phyloP scores from a whole-genome alignment of 2,329 filamentous ascomycete genomes.

The Aschersonia sp. region DNA sequence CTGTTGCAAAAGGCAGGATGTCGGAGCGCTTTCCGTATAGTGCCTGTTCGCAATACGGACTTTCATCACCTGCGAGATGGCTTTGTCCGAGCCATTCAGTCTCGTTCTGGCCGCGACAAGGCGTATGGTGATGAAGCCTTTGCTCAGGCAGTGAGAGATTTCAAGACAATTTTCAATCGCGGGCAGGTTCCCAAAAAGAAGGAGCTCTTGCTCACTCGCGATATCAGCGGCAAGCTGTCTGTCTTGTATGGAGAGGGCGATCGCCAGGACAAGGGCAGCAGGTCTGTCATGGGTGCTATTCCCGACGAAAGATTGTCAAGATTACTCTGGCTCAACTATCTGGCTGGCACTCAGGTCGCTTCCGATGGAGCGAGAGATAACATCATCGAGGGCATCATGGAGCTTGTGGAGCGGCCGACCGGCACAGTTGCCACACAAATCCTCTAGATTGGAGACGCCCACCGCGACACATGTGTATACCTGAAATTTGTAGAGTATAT shows the following conservation, averaged over 20 bases:
- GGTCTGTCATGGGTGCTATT: slow-evolving; percentile 53
- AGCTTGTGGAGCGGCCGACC: slow-evolving; percentile 74
- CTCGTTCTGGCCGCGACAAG: slow-evolving; percentile 45
- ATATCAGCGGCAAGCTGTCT: slow-evolving; percentile 48
- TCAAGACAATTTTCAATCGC: slow-evolving; percentile 70
- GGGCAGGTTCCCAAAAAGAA: slow-evolving; percentile 68
- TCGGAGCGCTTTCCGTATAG: slow-evolving; percentile 67
- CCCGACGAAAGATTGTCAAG: slow-evolving; percentile 67
- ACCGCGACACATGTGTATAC: neutral
- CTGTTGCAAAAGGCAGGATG: slow-evolving; percentile 53
- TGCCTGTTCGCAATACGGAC: slow-evolving; percentile 86
- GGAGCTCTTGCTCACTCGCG: slow-evolving; percentile 60
- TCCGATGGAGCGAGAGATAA: slow-evolving; percentile 68
- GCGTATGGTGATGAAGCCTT: slow-evolving; percentile 59
- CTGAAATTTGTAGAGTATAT: no score
- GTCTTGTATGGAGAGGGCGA: slow-evolving; percentile 53
- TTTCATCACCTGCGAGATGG: slow-evolving; percentile 87
- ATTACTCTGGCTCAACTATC: slow-evolving; percentile 78
- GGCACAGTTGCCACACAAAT: slow-evolving; percentile 78
- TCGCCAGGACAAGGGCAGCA: slow-evolving; percentile 25
- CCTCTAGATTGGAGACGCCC: slow-evolving; percentile 15
- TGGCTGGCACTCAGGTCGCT: slow-evolving; percentile 74
- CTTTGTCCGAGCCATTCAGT: slow-evolving; percentile 74
- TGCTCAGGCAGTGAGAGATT: slow-evolving; percentile 57
- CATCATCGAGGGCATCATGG: slow-evolving; percentile 77